A percentile compares a stretch with the other conserved stretches of the same genome.
These are phyloP conservation scores for Rosellinia necatrix DNA, from an alignment of 2,329 filamentous ascomycete genomes.

Conservation along the genomic window DNA sequence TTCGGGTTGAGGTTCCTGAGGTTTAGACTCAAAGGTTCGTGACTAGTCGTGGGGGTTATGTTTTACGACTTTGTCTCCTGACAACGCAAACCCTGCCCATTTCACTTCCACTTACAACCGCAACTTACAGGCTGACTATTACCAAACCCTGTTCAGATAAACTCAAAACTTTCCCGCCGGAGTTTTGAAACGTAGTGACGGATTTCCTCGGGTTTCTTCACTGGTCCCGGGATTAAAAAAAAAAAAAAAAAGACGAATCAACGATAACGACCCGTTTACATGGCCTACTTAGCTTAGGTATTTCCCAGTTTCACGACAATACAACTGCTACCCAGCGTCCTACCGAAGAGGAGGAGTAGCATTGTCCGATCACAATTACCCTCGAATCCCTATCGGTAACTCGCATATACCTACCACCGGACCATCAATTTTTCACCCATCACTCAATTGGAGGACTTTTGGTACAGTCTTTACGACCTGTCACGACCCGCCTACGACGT, in stretches of 20 bases:
- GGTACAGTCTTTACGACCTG: slow-evolving; percentile 31
- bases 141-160: no score
- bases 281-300: background rate
- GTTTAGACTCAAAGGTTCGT: slow-evolving; percentile 40
- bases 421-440: slow-evolving; percentile 17
- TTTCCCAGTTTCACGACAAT: slow-evolving; percentile 17
- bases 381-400: slow-evolving; percentile 8
- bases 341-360: slow-evolving; percentile 1
- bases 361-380: slow-evolving; percentile 1
- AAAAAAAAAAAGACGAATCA: slow-evolving; percentile 34
- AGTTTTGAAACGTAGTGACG: no score
- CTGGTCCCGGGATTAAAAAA: no score
- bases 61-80: no score
- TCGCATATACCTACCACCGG: slow-evolving; percentile 9
- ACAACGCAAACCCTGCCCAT: no score
- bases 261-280: slow-evolving; percentile 29
- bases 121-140: no score
- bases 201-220: no score
- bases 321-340: slow-evolving; percentile 13
- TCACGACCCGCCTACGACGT: slow-evolving; percentile 30
- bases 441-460: slow-evolving; percentile 30
- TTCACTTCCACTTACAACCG: no score
- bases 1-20: slow-evolving; percentile 35
- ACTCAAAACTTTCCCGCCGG: no score
- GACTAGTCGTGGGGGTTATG: slow-evolving; percentile 24